phyloP scores from a whole-genome alignment of 2,329 filamentous ascomycete species.

The Penicillium capsulatum region DNA sequence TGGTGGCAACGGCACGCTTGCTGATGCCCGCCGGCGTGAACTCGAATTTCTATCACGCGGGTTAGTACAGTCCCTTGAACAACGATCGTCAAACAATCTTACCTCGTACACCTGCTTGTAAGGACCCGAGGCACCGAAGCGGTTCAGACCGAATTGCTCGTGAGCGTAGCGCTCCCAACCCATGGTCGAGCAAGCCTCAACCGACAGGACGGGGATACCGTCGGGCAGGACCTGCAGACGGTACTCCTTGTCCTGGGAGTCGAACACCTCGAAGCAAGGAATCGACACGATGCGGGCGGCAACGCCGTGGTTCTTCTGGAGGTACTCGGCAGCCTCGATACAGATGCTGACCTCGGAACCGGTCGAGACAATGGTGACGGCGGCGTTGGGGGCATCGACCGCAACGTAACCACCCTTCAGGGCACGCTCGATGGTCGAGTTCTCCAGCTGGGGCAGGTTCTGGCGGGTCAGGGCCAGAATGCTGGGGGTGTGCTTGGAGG shows the following conservation, averaged over 20 bases:
- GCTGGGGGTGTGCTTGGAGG: constrained; percentile 81
- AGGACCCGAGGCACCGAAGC: constrained; percentile 93
- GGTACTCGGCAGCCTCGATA: constrained; percentile 85
- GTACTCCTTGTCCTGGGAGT: constrained; percentile 91
- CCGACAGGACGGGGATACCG: constrained; percentile 84
- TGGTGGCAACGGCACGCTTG: constrained; percentile 87
- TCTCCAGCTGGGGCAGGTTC: constrained; percentile 96
- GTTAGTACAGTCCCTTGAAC: too few species aligned
- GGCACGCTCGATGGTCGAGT: constrained; percentile 81
- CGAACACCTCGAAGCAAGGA: constrained; percentile 96
- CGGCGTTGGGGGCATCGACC: constrained; percentile 76
- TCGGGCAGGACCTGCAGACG: constrained; percentile 87
- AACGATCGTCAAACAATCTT: too few species aligned
- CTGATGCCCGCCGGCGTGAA: constrained; percentile 95
- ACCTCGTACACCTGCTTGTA: constrained; percentile 98
- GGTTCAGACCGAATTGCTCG: constrained; percentile 99
- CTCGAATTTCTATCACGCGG: constrained; percentile 99
- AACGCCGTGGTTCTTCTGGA: constrained; percentile 82
- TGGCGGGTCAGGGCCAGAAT: constrained; percentile 94
- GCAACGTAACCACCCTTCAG: constrained; percentile 94
- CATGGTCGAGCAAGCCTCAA: constrained; percentile 95
- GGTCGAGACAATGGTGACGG: constrained; percentile 86
- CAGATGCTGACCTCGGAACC: constrained; percentile 94
- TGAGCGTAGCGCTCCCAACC: constrained; percentile 99
- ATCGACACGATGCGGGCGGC: constrained; percentile 90